These are phyloP conservation scores for Rosa lucieae DNA, from an alignment of 306 rosid species.

Conservation along the genomic window DNA sequence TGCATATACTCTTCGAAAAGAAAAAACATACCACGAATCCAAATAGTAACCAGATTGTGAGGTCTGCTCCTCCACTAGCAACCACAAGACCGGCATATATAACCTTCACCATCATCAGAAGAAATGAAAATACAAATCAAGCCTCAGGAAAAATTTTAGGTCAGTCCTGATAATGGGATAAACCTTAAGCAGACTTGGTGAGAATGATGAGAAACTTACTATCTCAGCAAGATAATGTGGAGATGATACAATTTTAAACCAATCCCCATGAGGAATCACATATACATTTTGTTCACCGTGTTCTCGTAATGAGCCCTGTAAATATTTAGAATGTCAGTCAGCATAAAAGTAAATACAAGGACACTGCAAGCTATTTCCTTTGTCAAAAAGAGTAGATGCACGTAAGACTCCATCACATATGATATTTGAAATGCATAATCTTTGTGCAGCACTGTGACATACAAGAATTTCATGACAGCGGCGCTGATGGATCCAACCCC, in stretches of 20 bases:
- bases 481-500: slow-evolving; percentile 89
- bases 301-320: slow-evolving; percentile 76
- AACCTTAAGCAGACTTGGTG: background rate
- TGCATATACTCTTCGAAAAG: background rate
- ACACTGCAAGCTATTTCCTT: background rate
- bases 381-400: background rate
- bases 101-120: slow-evolving; percentile 49
- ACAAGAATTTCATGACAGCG: slow-evolving; percentile 85
- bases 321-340: slow-evolving; percentile 28
- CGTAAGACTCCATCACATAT: background rate
- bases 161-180: background rate
- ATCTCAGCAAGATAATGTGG: slow-evolving; percentile 93
- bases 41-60: slow-evolving; percentile 76
- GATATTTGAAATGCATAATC: background rate
- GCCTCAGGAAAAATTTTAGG: background rate
- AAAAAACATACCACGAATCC: slow-evolving; percentile 64
- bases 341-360: slow-evolving; percentile 11
- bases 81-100: slow-evolving; percentile 71
- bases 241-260: slow-evolving; percentile 82
- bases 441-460: slow-evolving; percentile 19
- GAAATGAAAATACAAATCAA: background rate
- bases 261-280: slow-evolving; percentile 77
- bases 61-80: slow-evolving; percentile 77
- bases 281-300: slow-evolving; percentile 51
- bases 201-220: slow-evolving; percentile 44